Conservation (phyloP, 2,329 filamentous ascomycete genomes). For the Aspergillus persii region DNA sequence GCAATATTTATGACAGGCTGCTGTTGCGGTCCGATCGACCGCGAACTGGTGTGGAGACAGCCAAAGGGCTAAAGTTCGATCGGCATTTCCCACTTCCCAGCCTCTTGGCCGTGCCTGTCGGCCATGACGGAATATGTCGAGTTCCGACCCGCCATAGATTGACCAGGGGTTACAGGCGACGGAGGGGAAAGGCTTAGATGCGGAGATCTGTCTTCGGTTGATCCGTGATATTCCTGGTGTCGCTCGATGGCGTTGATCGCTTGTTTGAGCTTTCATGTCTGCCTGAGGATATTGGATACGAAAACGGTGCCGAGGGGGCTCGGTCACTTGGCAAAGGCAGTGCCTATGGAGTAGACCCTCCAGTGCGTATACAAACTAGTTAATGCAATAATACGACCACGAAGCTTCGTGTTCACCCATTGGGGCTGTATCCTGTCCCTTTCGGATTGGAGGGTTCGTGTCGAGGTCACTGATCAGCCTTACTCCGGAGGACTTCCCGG, state of each 20-base stretch:
- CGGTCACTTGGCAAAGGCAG: neutral
- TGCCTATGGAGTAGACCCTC: neutral
- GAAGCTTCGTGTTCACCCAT: neutral
- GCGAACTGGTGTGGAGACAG: constrained; percentile 17
- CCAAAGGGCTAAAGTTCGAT: constrained; percentile 12
- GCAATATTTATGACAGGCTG: constrained; percentile 7
- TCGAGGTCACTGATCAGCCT: neutral
- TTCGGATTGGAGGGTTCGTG: neutral
- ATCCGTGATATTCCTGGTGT: neutral
- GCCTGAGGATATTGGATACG: neutral
- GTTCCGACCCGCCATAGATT: neutral
- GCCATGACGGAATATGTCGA: constrained; percentile 5
- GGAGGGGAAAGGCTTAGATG: neutral
- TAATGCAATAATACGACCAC: neutral
- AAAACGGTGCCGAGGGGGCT: neutral
- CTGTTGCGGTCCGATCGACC: constrained; percentile 16
- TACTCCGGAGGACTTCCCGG: neutral
- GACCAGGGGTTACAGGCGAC: neutral
- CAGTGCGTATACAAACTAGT: neutral
- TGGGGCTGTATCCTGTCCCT: neutral
- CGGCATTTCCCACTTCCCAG: constrained; percentile 9
- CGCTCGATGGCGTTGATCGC: too few relatives aligned
- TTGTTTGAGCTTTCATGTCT: neutral
- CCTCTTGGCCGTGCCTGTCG: constrained; percentile 9
- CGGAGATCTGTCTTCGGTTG: neutral